Percentiles rank a stretch among this genome's conserved stretches.
Conservation (phyloP, 306 rosid genomes). For the Elaeagnus macrophylla region DNA sequence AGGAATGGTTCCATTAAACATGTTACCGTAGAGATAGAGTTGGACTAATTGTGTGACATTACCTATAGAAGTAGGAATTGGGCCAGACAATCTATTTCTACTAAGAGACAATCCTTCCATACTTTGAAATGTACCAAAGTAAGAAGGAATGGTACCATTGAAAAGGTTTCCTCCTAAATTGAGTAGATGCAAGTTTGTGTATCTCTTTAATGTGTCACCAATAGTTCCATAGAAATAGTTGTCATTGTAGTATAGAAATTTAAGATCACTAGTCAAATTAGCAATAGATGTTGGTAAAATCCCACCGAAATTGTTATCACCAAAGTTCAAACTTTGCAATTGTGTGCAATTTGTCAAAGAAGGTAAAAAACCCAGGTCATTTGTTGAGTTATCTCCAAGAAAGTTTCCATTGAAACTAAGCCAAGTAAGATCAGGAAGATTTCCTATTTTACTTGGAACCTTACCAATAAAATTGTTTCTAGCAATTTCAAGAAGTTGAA, state of each 20-base stretch:
- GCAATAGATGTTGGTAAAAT: background rate
- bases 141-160: constrained; percentile 16
- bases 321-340: constrained; percentile 1
- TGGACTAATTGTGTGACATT: constrained; percentile 18
- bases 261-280: background rate
- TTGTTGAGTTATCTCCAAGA: constrained; percentile 2
- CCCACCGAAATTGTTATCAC: constrained; percentile 14
- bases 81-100: constrained; percentile 22
- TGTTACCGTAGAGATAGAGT: constrained; percentile 6
- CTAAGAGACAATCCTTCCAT: background rate
- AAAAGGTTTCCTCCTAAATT: background rate
- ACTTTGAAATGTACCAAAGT: constrained; percentile 16
- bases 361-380: constrained; percentile 7
- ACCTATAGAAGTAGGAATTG: constrained; percentile 16
- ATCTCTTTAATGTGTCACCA: constrained; percentile 18
- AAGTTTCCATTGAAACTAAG: constrained; percentile 1
- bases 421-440: background rate
- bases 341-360: constrained; percentile 10
- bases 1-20: constrained; percentile 30
- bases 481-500: background rate
- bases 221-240: constrained; percentile 23
- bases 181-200: constrained; percentile 4
- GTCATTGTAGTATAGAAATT: background rate
- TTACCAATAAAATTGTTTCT: constrained; percentile 9
- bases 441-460: constrained; percentile 9